Percentiles rank a stretch among this genome's conserved stretches.
Conservation (phyloP, 345 rosid species). For the Sonneratia caseolaris region DNA sequence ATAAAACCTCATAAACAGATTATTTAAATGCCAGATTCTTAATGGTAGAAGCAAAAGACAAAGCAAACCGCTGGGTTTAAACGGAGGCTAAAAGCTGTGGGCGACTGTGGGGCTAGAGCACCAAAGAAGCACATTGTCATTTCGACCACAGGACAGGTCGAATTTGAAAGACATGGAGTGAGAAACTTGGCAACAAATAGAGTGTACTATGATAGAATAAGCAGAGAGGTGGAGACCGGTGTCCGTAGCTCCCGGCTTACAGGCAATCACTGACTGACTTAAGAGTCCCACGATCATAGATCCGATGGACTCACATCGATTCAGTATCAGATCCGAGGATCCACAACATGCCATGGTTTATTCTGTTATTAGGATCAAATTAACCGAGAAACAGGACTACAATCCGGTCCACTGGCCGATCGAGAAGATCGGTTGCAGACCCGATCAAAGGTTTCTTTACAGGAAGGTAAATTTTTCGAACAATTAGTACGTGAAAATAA, state of each 20-base stretch:
- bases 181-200: no score
- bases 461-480: no score
- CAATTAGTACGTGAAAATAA: neutral
- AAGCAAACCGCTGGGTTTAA: neutral
- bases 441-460: no score
- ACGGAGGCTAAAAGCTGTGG: neutral
- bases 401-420: no score
- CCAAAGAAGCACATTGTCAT: neutral
- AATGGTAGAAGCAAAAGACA: neutral
- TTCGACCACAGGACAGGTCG: neutral
- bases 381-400: neutral
- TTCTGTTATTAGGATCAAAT: neutral
- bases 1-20: neutral
- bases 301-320: neutral
- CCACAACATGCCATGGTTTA: neutral
- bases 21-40: neutral
- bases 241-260: no score
- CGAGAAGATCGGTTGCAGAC: no score
- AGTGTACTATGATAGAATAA: no score
- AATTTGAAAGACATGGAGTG: no score
- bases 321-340: neutral
- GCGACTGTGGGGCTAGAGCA: neutral
- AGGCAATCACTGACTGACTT: no score
- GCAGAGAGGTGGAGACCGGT: no score
- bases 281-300: neutral